phyloP scores from a whole-genome alignment of 768 basidiomycete genomes.

The Pisolithus marmoratus region DNA sequence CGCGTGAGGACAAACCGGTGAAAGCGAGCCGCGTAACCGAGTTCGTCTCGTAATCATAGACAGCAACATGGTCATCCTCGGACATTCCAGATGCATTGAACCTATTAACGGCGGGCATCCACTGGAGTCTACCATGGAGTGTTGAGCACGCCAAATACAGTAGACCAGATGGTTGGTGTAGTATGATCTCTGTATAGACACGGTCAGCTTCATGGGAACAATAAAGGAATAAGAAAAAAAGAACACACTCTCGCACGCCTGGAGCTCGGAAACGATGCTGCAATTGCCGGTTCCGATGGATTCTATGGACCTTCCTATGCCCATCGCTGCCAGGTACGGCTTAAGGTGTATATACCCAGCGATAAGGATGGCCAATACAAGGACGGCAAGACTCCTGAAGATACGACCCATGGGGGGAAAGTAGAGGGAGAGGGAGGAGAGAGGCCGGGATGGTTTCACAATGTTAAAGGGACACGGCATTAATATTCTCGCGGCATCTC shows the following conservation, averaged over 20 bases:
- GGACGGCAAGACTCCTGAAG: conserved; percentile 7
- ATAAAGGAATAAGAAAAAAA: not conserved
- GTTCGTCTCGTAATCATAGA: conserved; percentile 46
- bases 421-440: not conserved
- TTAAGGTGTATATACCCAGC: conserved; percentile 42
- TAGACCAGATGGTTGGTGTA: conserved; percentile 52
- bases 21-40: conserved; percentile 42
- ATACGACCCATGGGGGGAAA: conserved; percentile 1
- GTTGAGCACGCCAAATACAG: conserved; percentile 63
- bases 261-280: conserved; percentile 42
- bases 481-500: not conserved
- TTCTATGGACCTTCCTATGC: conserved; percentile 40
- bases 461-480: not conserved
- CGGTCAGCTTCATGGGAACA: not conserved
- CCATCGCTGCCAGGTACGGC: conserved; percentile 37
- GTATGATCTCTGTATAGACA: conserved; percentile 41
- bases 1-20: conserved; percentile 29
- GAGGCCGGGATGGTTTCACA: not conserved
- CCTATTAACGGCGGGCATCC: conserved; percentile 42
- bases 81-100: conserved; percentile 35
- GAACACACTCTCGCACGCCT: conserved; percentile 63
- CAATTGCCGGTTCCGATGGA: conserved; percentile 46
- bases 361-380: conserved; percentile 36
- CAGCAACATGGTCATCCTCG: conserved; percentile 51
- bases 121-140: conserved; percentile 39